Evolutionary conservation across 768 basidiomycete species (phyloP).

Genomic region (Pleurotus tuoliensis): DNA sequence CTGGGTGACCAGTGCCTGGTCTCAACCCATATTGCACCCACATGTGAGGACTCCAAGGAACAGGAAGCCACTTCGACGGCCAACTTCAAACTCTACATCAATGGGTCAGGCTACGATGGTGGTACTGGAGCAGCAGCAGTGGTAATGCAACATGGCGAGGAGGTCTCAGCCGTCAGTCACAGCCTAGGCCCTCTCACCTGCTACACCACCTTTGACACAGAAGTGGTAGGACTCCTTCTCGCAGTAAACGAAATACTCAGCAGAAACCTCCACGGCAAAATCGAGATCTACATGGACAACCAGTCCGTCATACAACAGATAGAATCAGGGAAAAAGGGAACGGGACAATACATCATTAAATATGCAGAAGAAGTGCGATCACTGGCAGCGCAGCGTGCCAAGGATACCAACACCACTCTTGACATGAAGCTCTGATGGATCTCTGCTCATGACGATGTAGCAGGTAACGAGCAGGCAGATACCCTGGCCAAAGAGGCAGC

Average conservation of each 20-base stretch:
- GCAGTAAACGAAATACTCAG: constrained; percentile 11
- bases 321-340: neutral
- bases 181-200: constrained; percentile 12
- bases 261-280: neutral
- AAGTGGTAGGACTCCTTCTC: constrained; percentile 17
- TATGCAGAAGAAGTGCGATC: neutral
- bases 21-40: too few species aligned
- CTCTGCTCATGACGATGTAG: constrained; percentile 18
- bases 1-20: too few species aligned
- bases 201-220: constrained; percentile 19
- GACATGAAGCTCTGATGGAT: constrained; percentile 19
- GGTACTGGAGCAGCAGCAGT: constrained; percentile 20
- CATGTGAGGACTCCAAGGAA: too few species aligned
- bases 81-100: constrained; percentile 13
- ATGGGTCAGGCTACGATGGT: constrained; percentile 18
- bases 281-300: constrained; percentile 13
- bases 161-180: neutral
- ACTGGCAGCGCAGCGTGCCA: neutral
- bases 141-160: neutral
- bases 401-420: neutral
- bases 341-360: neutral
- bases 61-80: neutral
- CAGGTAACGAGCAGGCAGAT: constrained; percentile 17
- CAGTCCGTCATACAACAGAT: constrained; percentile 10
- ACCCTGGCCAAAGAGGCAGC: constrained; percentile 19